Evolutionary conservation across 78 protist species (phyloP), one percentile per base, ranked within the genome.

Genomic region (Andalucia godoyi): DNA sequence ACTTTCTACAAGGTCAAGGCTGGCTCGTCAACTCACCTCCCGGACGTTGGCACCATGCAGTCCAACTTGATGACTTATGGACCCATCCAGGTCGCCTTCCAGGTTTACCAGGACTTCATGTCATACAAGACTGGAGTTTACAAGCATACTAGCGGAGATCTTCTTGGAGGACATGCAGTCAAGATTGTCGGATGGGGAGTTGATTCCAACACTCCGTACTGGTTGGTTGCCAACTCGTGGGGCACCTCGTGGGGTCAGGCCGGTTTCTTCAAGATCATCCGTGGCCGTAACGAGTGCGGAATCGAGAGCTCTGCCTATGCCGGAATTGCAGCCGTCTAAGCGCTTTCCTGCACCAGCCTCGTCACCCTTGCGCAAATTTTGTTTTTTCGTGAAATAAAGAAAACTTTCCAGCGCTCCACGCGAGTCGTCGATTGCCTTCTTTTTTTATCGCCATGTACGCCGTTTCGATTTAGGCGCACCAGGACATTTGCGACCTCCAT

Each of bases 211-310:
- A 43, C 34, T 29, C 32, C 43, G 43, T 89, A 85, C 67, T 89
- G 91, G 94, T 18, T 70, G 27, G 40, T 63, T 29, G 41, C 30
- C 64, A 89, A 89, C 74, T 72, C 79, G 37, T 89, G 90, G 91
- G 78, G 82, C 15, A 39, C 70, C 34, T n/a, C 52, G 10, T 84
- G 87, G 93, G 93, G 93, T 33, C 60, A 72, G 21, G 9, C 46
- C 12, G 93, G 93, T 10, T 34, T 4, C 57, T 87, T 81, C 67
- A 36, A 32, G 66, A 84, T 88, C 64, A 37, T 36, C 23, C 37
- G 57, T 21, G 89, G 89, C 36, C 3, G 0, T 12, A 23, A 81
- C 64, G 84, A 85, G 54, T 85, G 90, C 66, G 83, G 87, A 34
- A 82, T 86, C 38, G 90, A 79, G 40, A 4, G 7, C 8, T 6